Evolutionary conservation across 495 filamentous ascomycete species (phyloP), one percentile per base, ranked within the genome.

Genomic region (Trichoderma parareesei): DNA sequence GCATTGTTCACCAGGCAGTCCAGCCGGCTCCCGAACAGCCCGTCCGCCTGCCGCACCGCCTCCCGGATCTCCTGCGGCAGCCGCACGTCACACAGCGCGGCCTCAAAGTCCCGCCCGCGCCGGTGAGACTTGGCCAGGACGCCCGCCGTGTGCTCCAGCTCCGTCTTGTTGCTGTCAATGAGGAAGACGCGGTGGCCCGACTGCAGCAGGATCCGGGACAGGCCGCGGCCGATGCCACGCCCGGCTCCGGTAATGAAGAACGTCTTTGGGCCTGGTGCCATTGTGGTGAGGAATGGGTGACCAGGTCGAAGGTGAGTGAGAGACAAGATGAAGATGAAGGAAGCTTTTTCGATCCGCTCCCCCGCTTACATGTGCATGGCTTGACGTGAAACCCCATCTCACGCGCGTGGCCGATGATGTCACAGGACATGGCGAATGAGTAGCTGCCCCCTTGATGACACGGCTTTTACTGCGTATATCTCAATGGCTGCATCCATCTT

Each of bases 191-290:
- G 53, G 53, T 57, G 53, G 53, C 53, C 53, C 27, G 53, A 14
- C 16, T 57, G 53, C 27, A 57, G 53, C 14, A 57, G 53, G 16
- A 57, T 57, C 27, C 53, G 53, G 53, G 53, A 57, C 9, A 57
- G 53, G 8, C 53, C 53, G 27, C 53, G 53, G 53, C 53, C 53
- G 53, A 57, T 57, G 53, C 53, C 53, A 27, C 53, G 53, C 53
- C 53, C 53, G 27, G 53, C 53, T 35, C 53, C 53, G 53, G 53
- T 57, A 27, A 57, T 57, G 53, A 57, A 27, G 33, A 57, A 57
- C 53, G 53, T 57, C 53, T 57, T 57, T 37, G 35, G 53, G 37
- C 9, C 53, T 27, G 53, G 14, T 35, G 53, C 53, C 53, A 57
- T 57, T 14, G 27, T 16, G 20, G 11, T 27, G 27, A 27, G 33